Evolutionary conservation across 306 rosid species (phyloP), one percentile per base, ranked within the genome.

Genomic region (Ammopiptanthus mongolicus): DNA sequence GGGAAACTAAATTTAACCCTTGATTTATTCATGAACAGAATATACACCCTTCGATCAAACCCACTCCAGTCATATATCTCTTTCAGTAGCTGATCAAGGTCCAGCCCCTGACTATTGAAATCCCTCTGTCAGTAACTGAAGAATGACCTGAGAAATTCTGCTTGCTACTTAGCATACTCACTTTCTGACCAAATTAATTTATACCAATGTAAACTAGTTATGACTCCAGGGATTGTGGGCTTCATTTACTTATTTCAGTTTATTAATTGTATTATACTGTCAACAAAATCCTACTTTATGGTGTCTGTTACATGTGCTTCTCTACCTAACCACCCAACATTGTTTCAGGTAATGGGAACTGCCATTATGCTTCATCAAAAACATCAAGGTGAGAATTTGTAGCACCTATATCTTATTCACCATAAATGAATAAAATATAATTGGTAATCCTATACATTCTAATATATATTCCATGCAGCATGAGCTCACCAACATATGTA

Each of bases 301-400:
- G 47, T 22, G 41, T 52, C 12, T 36, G 9, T 64, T 48, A 14
- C 51, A 37, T 69, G 59, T 46, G 7, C 39, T 41, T 61, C 21
- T 75, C 75, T 41, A 29, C 4, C 47, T 46, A 46, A 15, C 61
- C 69, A 52, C 47, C 18, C 69, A 7, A 74, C 12, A 53, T 79
- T 22, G 39, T 78, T 85, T 86, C 94, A 96, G 99, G 98, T 78
- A 84, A 46, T 29, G 98, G 97, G 31, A 90, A 76, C 83, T 96
- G 99, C 84, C 97, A 21, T 80, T 96, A 21, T 50, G 25, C 94
- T 71, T 86, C 92, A 13, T 62, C 96, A 75, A 65, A 88, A 82
- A 21, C 90, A 65, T 46, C 88, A 74, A 90, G 93, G 99, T 92
- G 82, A 85, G 61, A 64, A 48, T 76, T 80, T 70, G 18, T 75